Conservation (phyloP, 129 eudicot species). For the Erigeron canadensis region DNA sequence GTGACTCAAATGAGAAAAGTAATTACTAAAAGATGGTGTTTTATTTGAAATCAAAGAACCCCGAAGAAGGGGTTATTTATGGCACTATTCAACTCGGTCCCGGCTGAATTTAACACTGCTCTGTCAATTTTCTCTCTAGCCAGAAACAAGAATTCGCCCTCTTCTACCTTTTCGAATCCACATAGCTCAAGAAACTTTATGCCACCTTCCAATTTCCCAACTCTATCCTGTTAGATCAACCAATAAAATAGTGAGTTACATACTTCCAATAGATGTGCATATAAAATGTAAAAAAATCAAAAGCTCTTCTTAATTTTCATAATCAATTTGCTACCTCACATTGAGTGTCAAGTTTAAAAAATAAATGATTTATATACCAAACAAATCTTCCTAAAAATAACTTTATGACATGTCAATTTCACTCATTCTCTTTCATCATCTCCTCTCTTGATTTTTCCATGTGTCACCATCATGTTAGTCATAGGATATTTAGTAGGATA, state of each 20-base stretch:
- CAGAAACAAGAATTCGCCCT: slow-evolving; percentile 75
- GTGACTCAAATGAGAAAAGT: not conserved
- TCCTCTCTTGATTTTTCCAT: no score
- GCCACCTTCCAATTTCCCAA: slow-evolving; percentile 79
- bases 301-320: not conserved
- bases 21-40: not conserved
- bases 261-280: not conserved
- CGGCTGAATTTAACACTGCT: slow-evolving; percentile 68
- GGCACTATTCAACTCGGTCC: slow-evolving; percentile 67
- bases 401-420: no score
- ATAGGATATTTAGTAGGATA: no score
- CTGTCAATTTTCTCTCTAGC: slow-evolving; percentile 73
- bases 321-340: not conserved
- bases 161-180: slow-evolving; percentile 76
- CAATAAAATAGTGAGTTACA: not conserved
- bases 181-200: slow-evolving; percentile 78
- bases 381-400: no score
- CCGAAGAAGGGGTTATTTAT: slow-evolving; percentile 87
- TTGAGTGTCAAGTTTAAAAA: no score
- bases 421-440: no score
- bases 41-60: slow-evolving; percentile 44
- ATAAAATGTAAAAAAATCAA: not conserved
- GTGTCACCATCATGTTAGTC: no score
- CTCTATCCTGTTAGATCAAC: slow-evolving; percentile 59
- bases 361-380: no score